Evolutionary conservation across 257 asterid species (phyloP).

Genomic region (Nemophila menziesii): DNA sequence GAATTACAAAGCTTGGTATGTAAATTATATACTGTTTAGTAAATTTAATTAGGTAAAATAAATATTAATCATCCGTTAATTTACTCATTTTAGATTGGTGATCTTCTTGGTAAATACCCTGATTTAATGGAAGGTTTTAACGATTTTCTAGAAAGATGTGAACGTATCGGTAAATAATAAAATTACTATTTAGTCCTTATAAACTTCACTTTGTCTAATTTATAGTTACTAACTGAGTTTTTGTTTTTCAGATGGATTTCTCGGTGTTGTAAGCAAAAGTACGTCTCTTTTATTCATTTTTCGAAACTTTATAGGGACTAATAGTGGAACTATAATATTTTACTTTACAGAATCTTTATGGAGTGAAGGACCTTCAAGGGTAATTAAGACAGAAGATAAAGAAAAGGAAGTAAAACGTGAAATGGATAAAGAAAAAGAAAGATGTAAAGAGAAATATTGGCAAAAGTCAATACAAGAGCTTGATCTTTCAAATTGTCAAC

Average conservation of each 20-base stretch:
- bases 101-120: conserved; percentile 61
- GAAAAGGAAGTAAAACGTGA: conserved; percentile 80
- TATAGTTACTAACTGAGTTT: conserved; percentile 20
- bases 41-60: background rate
- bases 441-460: conserved; percentile 63
- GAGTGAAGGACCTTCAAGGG: conserved; percentile 73
- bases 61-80: background rate
- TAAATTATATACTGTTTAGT: conserved; percentile 4
- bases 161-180: conserved; percentile 51
- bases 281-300: conserved; percentile 17
- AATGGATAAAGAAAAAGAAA: conserved; percentile 72
- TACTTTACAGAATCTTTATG: conserved; percentile 78
- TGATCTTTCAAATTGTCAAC: conserved; percentile 70
- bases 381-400: conserved; percentile 53
- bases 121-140: conserved; percentile 75
- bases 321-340: too few relatives aligned
- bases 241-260: conserved; percentile 77
- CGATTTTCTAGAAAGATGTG: conserved; percentile 68
- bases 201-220: conserved; percentile 8
- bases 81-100: conserved; percentile 46
- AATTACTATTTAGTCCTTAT: conserved; percentile 5
- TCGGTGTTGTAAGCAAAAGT: conserved; percentile 94
- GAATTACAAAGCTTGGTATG: conserved; percentile 84
- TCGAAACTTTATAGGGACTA: too few relatives aligned
- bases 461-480: conserved; percentile 97